phyloP scores from a whole-genome alignment of 345 rosid species.

The Euphorbia tirucalli region DNA sequence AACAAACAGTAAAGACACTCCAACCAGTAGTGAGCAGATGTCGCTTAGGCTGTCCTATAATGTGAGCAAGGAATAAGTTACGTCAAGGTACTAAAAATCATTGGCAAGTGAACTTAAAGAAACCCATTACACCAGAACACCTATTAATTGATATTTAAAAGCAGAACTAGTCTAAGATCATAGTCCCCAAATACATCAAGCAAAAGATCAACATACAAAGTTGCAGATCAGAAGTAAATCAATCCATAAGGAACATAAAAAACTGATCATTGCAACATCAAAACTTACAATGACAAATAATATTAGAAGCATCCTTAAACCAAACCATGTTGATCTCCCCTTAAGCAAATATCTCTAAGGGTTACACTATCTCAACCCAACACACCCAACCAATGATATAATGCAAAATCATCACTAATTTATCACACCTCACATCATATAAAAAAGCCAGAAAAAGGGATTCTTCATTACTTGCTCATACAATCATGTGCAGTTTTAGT shows the following conservation, averaged over 20 bases:
- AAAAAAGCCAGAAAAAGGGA: neutral
- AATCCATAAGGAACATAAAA: neutral
- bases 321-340: neutral
- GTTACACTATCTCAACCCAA: neutral
- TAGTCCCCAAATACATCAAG: neutral
- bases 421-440: neutral
- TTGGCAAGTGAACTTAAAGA: neutral
- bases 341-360: neutral
- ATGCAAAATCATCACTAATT: neutral
- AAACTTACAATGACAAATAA: neutral
- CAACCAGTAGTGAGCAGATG: conserved; percentile 50
- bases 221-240: neutral
- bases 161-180: neutral
- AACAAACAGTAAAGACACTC: conserved; percentile 54
- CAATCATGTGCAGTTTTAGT: neutral
- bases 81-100: neutral
- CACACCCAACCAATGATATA: neutral
- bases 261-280: neutral
- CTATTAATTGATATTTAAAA: neutral
- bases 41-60: conserved; percentile 45
- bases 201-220: neutral
- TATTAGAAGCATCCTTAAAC: neutral
- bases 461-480: neutral
- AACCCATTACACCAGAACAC: neutral
- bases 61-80: conserved; percentile 11